Conservation (phyloP, 208 protist species). For the Trypanosoma conorhini region DNA sequence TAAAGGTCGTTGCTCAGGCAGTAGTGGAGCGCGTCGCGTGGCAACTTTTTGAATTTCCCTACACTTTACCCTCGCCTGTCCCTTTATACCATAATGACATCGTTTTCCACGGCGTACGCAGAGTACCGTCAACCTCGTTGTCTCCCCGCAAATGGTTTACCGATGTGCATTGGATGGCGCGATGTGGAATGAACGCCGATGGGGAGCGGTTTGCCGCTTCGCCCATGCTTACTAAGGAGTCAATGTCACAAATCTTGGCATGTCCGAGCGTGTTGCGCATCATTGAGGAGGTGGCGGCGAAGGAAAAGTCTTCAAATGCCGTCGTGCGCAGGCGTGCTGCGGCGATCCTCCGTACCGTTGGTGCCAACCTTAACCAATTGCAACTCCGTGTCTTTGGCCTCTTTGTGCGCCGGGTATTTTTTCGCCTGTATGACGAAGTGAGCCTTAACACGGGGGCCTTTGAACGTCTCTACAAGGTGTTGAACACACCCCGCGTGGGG, state of each 20-base stretch:
- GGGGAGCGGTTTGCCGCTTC: constrained; percentile 38
- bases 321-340: constrained; percentile 53
- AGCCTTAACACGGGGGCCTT: constrained; percentile 60
- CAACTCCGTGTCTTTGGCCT: constrained; percentile 57
- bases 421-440: constrained; percentile 65
- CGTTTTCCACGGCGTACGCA: constrained; percentile 36
- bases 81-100: constrained; percentile 66
- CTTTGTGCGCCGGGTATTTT: constrained; percentile 57
- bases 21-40: constrained; percentile 44
- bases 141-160: constrained; percentile 30
- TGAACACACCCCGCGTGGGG: constrained; percentile 44
- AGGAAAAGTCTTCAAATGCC: constrained; percentile 37
- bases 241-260: constrained; percentile 47
- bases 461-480: constrained; percentile 50
- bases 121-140: constrained; percentile 41
- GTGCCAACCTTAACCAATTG: constrained; percentile 69
- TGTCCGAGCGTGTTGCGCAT: constrained; percentile 54
- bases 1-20: constrained; percentile 46
- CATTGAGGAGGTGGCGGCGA: constrained; percentile 43
- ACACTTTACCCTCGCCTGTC: constrained; percentile 43
- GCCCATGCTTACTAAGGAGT: constrained; percentile 58
- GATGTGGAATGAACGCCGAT: constrained; percentile 43
- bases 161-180: constrained; percentile 41
- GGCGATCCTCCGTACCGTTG: constrained; percentile 68
- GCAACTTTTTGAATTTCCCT: constrained; percentile 22